These are phyloP conservation scores for Epichloe aotearoae DNA, from an alignment of 2,329 filamentous ascomycete species.

Conservation along the genomic window DNA sequence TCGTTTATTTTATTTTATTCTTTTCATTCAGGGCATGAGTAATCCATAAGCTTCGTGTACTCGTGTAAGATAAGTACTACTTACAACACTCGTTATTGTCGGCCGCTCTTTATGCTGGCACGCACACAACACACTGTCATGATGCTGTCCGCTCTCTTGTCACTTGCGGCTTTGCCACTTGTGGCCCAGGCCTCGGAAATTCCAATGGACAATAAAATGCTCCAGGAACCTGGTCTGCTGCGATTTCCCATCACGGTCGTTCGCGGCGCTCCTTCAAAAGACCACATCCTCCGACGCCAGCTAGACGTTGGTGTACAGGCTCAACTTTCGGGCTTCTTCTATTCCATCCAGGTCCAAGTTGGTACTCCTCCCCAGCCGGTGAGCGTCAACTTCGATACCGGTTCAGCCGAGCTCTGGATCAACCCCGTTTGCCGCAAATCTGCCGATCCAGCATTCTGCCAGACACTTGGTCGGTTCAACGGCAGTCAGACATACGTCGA, in stretches of 20 bases:
- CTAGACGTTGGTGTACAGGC: conserved; percentile 12
- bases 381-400: conserved; percentile 28
- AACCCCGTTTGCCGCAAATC: conserved; percentile 25
- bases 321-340: conserved; percentile 21
- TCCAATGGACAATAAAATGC: conserved; percentile 11
- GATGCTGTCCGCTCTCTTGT: conserved; percentile 20
- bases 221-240: conserved; percentile 15
- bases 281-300: conserved; percentile 17
- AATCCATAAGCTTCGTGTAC: not conserved
- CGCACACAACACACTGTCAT: conserved; percentile 1
- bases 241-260: conserved; percentile 17
- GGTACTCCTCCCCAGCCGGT: conserved; percentile 25
- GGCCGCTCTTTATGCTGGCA: conserved; percentile 16
- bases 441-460: conserved; percentile 15
- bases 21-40: not conserved
- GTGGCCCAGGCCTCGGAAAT: conserved; percentile 11
- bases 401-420: conserved; percentile 29
- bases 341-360: conserved; percentile 25
- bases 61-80: not conserved
- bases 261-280: conserved; percentile 13
- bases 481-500: conserved; percentile 17
- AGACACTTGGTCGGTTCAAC: conserved; percentile 17
- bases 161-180: conserved; percentile 17
- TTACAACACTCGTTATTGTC: not conserved
- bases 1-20: conserved; percentile 1